These are phyloP conservation scores for Cicer judaicum DNA, from an alignment of 306 rosid genomes.

Conservation along the genomic window DNA sequence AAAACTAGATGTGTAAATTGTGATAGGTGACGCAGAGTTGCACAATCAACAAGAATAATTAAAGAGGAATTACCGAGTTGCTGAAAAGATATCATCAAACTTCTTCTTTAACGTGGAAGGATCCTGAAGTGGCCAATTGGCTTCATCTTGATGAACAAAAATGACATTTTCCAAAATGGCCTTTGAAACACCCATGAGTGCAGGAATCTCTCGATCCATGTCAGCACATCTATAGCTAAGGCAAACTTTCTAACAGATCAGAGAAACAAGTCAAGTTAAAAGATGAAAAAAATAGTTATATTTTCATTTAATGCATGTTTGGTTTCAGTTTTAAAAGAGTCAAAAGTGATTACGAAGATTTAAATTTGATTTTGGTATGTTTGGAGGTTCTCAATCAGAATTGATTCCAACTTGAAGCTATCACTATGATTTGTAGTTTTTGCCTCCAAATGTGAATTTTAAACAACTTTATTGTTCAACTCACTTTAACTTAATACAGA, in stretches of 20 bases:
- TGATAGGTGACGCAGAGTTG: not conserved
- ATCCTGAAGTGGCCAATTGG: conserved; percentile 99
- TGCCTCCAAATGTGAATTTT: too few relatives aligned
- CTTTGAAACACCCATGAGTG: conserved; percentile 97
- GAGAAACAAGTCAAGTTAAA: conserved; percentile 20
- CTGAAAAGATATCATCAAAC: conserved; percentile 94
- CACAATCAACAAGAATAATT: not conserved
- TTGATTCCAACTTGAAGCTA: too few relatives aligned
- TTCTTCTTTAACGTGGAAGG: conserved; percentile 93
- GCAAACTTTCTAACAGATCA: conserved; percentile 73
- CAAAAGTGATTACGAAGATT: too few relatives aligned
- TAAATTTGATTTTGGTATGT: too few relatives aligned
- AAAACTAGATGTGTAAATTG: not conserved
- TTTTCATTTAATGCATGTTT: too few relatives aligned
- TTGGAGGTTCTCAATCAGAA: too few relatives aligned
- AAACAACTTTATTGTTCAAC: too few relatives aligned
- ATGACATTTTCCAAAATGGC: conserved; percentile 91
- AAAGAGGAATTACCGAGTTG: conserved; percentile 64
- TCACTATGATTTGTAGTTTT: too few relatives aligned
- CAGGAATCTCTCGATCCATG: conserved; percentile 90
- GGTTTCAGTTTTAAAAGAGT: too few relatives aligned
- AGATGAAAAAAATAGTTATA: too few relatives aligned
- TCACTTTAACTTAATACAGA: too few relatives aligned
- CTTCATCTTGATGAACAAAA: conserved; percentile 97
- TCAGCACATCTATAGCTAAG: conserved; percentile 98